Evolutionary conservation across 495 filamentous ascomycete genomes (phyloP), one percentile per base, ranked within the genome.

Genomic region (Astrocystis sublimbata): DNA sequence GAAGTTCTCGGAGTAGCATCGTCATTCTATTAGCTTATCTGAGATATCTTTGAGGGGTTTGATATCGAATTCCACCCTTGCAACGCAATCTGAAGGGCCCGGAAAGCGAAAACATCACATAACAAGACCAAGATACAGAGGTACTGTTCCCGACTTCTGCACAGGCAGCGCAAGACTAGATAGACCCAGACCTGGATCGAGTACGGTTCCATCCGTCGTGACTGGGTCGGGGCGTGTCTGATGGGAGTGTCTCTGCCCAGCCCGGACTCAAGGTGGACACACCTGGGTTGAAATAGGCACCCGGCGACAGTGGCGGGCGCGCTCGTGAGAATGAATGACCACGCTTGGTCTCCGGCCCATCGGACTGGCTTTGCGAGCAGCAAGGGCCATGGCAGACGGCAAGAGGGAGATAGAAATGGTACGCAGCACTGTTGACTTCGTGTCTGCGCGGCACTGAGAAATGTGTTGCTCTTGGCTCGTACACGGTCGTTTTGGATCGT

Each of bases 381-480:
- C 30, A 49, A 45, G 6, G 46, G 2, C 24, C 45, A 31, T 62
- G 60, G 10, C 60, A 62, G 42, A 56, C 31, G 17, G 60, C 38
- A 15, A 62, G 47, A 40, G 60, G 60, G 6, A 62, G 33, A 33
- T 62, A 62, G 50, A 62, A 62, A 23, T 62, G 60, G 53, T 62
- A 62, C 12, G 51, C 60, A 30, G 60, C 50, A 31, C 6, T 13
- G 23, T n/a, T 53, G 15, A 21, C 12, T 30, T 49, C 51, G 23
- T 55, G 30, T 8, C 49, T 31, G 13, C 26, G 55, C 13, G 50
- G 60, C 36, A 19, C 8, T 1, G 51, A 30, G 42, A 38, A 47
- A 7, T 26, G 51, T 7, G 31, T 9, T 6, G 9, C 40, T 62
- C 51, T 35, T 1, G 51, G 30, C 10, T 49, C 60, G n/a, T 62